Evolutionary conservation across 192 early-diverging fungal species (phyloP).

Genomic region (Gigaspora rosea): DNA sequence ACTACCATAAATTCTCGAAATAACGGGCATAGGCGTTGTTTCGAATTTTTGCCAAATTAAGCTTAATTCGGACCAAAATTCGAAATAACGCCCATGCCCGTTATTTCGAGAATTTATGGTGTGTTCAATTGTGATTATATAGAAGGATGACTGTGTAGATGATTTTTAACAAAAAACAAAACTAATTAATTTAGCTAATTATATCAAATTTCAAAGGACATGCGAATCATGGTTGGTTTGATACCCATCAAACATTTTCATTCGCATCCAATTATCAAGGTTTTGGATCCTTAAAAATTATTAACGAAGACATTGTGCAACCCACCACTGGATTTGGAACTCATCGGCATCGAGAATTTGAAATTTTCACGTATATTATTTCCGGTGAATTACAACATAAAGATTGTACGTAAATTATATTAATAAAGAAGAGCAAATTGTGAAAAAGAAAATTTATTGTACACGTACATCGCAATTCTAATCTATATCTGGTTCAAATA

Average conservation of each 20-base stretch:
- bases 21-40: no score
- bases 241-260: conserved; percentile 50
- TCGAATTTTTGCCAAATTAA: no score
- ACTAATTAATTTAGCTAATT: no score
- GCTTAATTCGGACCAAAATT: no score
- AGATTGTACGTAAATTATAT: conserved; percentile 37
- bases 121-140: no score
- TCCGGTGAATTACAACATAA: conserved; percentile 43
- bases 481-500: background rate
- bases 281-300: conserved; percentile 43
- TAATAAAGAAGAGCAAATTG: no score
- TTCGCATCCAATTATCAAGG: conserved; percentile 45
- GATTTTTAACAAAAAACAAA: no score
- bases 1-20: no score
- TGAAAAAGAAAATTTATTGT: background rate
- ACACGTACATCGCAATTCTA: background rate
- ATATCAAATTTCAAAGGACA: conserved; percentile 24
- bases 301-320: conserved; percentile 50
- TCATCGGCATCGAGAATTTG: conserved; percentile 43
- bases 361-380: conserved; percentile 50
- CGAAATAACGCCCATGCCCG: no score
- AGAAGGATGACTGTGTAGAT: no score
- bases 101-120: no score
- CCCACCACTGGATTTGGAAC: conserved; percentile 43
- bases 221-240: conserved; percentile 44